A percentile compares a stretch with the other conserved stretches of the same genome.
These are phyloP conservation scores for Seiridium unicorne DNA, from an alignment of 2,329 filamentous ascomycete genomes.

Conservation along the genomic window DNA sequence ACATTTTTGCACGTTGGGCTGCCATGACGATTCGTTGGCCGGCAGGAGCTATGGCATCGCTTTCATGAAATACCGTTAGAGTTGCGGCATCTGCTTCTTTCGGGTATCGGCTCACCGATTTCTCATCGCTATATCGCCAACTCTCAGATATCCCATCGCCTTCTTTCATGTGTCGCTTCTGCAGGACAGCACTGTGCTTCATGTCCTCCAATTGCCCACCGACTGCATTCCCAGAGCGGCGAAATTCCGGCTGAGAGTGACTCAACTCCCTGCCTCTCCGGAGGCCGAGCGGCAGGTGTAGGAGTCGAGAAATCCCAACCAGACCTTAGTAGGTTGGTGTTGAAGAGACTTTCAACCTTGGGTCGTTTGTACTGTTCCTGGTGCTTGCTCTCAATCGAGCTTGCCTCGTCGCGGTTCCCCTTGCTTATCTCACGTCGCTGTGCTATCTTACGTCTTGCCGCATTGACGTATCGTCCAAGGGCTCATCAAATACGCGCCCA, in stretches of 20 bases:
- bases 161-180: not conserved
- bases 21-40: conserved; percentile 24
- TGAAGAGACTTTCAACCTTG: not conserved
- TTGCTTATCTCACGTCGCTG: too few relatives aligned
- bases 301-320: not conserved
- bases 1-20: conserved; percentile 24
- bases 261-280: not conserved
- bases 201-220: not conserved
- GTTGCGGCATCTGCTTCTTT: not conserved
- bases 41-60: conserved; percentile 20
- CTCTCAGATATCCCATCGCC: not conserved
- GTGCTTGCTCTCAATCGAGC: too few relatives aligned
- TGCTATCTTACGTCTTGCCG: too few relatives aligned
- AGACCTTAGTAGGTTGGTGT: not conserved
- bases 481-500: too few relatives aligned
- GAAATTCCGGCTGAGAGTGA: not conserved
- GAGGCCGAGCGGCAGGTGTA: not conserved
- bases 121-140: not conserved
- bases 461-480: too few relatives aligned
- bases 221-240: not conserved
- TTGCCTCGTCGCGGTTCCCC: too few relatives aligned
- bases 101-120: not conserved
- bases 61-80: not conserved
- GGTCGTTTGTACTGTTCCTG: too few relatives aligned
- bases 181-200: not conserved